Base-by-base conservation (phyloP, 2,329 filamentous ascomycete species). In the Epichloe scottii region DNA sequence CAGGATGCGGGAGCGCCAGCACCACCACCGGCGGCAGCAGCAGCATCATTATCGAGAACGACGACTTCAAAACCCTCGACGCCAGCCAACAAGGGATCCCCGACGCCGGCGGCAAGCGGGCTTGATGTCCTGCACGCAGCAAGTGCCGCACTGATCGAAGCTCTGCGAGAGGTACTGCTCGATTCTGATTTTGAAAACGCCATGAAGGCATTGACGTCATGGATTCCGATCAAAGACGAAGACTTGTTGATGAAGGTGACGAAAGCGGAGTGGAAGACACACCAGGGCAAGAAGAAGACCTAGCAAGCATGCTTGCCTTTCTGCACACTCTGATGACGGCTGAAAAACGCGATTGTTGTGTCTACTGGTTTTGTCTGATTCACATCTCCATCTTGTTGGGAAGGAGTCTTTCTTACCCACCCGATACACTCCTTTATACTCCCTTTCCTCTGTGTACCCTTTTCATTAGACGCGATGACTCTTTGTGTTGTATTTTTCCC, bases 131-230 rank as follows among this genome's bases (percentile, higher is more conserved):
- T 98, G 48, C 93, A 98, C 67, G 91, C 93, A 11, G 86, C 89
- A 5, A 87, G 86, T 55, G 87, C 90, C 3, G 91, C 93, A 2
- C 76, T 98, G 30, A 90, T 97, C 46, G 89, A 95, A 64, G 90
- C 89, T 17, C 87, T 93, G 57, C 78, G 88, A 38, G 88, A 95
- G 55, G 88, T 95, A 48, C 75, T 98, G 34, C 73, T 96, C 5
- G 89, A 94, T 60, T 89, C 87, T 17, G 93, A 98, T 65, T 98
- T 97, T 66, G 93, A 98, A 66, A 95, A 94, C 62, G 87, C 87
- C 45, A 98, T 98, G 93, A 97, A 96, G 71, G 86, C 90, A 7
- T 74, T 98, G 55, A 97, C 93, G 33, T 89, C 86, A 51, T 95
- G 88, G 82, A 85, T 97, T 43, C 89, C 91, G 19, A 85, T 98